Evolutionary conservation across 441 rosid genomes (phyloP).

Genomic region (Populus trichocarpa): DNA sequence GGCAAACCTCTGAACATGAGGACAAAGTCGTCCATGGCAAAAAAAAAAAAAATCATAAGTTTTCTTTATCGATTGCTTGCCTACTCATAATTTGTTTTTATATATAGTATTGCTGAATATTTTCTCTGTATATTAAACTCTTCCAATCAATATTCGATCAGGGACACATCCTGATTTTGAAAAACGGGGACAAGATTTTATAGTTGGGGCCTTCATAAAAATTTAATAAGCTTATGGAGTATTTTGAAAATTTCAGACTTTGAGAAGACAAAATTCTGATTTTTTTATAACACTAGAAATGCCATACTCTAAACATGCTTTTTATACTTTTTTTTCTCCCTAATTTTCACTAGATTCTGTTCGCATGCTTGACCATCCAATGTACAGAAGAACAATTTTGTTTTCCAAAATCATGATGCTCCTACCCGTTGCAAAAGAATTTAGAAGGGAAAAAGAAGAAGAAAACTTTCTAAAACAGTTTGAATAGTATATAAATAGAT

Average conservation of each 20-base stretch:
- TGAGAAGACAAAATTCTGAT: background rate
- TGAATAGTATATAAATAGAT: background rate
- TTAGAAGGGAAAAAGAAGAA: background rate
- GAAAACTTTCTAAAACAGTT: background rate
- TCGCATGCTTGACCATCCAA: background rate
- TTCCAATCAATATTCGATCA: background rate
- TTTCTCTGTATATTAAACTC: background rate
- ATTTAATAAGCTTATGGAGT: background rate
- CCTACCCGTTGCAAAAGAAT: background rate
- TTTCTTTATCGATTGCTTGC: background rate
- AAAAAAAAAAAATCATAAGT: too few species aligned
- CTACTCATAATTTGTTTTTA: too few species aligned
- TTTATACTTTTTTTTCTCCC: background rate
- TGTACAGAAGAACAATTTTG: background rate
- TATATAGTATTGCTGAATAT: background rate
- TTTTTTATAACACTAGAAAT: background rate
- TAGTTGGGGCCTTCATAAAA: background rate
- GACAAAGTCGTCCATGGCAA: background rate
- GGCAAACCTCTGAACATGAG: too few species aligned
- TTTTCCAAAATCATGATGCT: background rate
- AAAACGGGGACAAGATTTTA: background rate
- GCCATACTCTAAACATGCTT: background rate
- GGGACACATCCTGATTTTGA: background rate
- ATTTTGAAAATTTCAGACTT: background rate
- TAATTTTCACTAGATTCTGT: background rate